Percentiles rank a stretch among this genome's conserved stretches.
phyloP scores from a whole-genome alignment of 306 rosid genomes.

The Trichosanthes cucumerina region DNA sequence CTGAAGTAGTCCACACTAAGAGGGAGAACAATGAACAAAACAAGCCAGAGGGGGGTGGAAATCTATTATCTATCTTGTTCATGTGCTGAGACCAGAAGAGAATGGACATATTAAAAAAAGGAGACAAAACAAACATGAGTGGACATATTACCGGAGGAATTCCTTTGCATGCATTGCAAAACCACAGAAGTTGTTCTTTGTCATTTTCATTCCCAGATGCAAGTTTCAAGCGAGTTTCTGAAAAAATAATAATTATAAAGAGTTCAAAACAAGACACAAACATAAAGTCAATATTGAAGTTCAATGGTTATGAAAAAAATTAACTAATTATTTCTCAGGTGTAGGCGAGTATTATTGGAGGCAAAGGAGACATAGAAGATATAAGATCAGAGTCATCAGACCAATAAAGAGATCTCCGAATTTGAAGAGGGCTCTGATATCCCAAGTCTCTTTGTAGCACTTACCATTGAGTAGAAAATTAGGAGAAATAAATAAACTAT shows the following conservation, averaged over 20 bases:
- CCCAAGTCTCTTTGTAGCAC: neutral
- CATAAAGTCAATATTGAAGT: neutral
- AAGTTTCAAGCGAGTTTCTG: conserved; percentile 75
- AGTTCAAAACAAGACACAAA: conserved; percentile 12
- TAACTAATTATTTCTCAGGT: neutral
- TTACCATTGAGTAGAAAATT: neutral
- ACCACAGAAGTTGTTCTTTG: conserved; percentile 67
- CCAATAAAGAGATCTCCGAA: neutral
- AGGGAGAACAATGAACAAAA: neutral
- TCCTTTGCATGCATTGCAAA: conserved; percentile 98
- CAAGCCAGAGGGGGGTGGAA: neutral
- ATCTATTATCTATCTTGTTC: neutral
- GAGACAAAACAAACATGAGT: neutral
- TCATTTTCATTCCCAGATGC: conserved; percentile 69
- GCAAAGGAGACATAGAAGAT: neutral
- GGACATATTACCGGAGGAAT: conserved; percentile 59
- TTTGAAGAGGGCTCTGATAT: neutral
- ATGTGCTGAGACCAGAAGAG: neutral
- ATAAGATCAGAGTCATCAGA: neutral
- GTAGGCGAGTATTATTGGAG: neutral
- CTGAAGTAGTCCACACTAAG: neutral
- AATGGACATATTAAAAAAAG: conserved; percentile 12
- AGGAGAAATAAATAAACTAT: neutral
- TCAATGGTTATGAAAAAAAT: neutral
- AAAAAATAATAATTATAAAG: conserved; percentile 2